Evolutionary conservation across 495 filamentous ascomycete species (phyloP), one percentile per base, ranked within the genome.

Genomic region (Penicillium cinerascens): DNA sequence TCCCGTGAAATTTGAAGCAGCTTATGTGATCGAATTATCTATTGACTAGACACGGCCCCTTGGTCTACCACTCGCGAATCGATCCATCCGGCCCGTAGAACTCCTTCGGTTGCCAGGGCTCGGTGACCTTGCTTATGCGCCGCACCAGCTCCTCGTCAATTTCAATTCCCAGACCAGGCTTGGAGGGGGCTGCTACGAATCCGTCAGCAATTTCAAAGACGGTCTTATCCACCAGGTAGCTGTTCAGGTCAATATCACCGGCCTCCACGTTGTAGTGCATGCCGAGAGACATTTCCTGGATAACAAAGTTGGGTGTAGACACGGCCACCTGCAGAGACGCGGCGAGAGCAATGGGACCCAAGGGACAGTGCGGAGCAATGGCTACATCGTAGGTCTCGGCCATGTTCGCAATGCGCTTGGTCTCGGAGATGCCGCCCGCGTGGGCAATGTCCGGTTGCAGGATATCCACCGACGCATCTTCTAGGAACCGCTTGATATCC

Each of bases 371-470:
- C 3, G 88, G 88, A 10, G 88, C 88, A 29, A 91, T 64, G 3
- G 85, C 85, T 38, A 92, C 86, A 67, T 92, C 88, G 61, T 91
- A 91, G 1, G 87, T 76, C 69, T 92, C 88, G 6, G 84, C 85
- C 77, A 91, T 84, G 8, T 79, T 70, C 3, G 88, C 85, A 47
- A 92, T 89, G 21, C 82, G 76, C 37, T 79, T 75, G 52, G 87
- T 74, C 66, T 92, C 88, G 0, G 83, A 87, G 45, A 92, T 89
- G 9, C 88, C 88, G n/a, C 88, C 88, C 23, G 82, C 82, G 60
- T 92, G 88, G 21, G 79, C 79, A 54, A 92, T 80, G 64, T 92
- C 88, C 1, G 87, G 88, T 63, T 92, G 88, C 20, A 92, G 71
- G 38, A 92, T 77, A 60, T 92, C 88, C 20, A 92, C 81, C 13